Conservation (phyloP, 1,284 basidiomycete species). For the Prillingera fragicola region DNA sequence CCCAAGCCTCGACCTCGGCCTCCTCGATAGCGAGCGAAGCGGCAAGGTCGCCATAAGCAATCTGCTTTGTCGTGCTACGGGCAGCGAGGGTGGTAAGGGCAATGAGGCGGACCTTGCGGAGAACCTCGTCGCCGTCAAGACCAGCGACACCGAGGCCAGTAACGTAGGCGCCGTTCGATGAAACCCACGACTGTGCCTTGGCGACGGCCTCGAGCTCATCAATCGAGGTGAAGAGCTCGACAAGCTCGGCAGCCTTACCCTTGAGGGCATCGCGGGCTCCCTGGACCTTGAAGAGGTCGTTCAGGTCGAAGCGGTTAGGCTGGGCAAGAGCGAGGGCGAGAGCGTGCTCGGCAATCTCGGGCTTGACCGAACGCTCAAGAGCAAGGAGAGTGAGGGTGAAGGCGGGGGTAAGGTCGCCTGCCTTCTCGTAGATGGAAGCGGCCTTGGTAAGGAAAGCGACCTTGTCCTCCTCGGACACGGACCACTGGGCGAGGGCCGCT, state of each 20-base stretch:
- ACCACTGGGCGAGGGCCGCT: slow-evolving; percentile 73
- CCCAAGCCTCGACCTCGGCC: slow-evolving; percentile 79
- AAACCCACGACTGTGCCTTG: slow-evolving; percentile 63
- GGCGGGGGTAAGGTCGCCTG: slow-evolving; percentile 53
- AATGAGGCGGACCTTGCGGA: slow-evolving; percentile 75
- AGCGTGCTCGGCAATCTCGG: slow-evolving; percentile 35
- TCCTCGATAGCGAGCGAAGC: slow-evolving; percentile 61
- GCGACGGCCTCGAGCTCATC: slow-evolving; percentile 66
- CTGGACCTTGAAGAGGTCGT: slow-evolving; percentile 57
- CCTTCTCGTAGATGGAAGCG: slow-evolving; percentile 59
- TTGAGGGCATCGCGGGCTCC: slow-evolving; percentile 30
- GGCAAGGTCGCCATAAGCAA: slow-evolving; percentile 70
- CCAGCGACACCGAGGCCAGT: slow-evolving; percentile 57
- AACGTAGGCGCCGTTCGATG: slow-evolving; percentile 54
- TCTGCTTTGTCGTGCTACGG: slow-evolving; percentile 65
- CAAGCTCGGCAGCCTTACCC: slow-evolving; percentile 36
- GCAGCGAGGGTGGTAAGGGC: slow-evolving; percentile 73
- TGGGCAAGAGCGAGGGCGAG: slow-evolving; percentile 59
- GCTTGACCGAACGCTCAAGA: slow-evolving; percentile 53
- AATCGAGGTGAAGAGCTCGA: slow-evolving; percentile 52
- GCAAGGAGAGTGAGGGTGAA: slow-evolving; percentile 50
- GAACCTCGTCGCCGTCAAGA: slow-evolving; percentile 53
- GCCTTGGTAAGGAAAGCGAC: slow-evolving; percentile 64
- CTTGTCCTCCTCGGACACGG: slow-evolving; percentile 62
- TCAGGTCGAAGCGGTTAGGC: slow-evolving; percentile 70